Percentiles rank a stretch among this genome's conserved stretches.
Evolutionary conservation across 1,139 yeast genomes (phyloP).

Genomic region (Scheffersomyces illinoinensis): DNA sequence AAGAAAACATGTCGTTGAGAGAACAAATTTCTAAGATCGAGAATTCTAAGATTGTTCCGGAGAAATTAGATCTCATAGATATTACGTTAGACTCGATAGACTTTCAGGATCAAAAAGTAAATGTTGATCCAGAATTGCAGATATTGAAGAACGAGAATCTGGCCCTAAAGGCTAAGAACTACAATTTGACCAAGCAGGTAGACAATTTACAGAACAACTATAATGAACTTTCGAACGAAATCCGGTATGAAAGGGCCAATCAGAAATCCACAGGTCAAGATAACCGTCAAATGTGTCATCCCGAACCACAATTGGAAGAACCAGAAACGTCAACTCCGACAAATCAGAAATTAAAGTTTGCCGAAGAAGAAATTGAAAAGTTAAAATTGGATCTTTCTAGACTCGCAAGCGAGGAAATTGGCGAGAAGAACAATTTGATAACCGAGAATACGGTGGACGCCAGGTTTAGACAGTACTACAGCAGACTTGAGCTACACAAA

Average conservation of each 20-base stretch:
- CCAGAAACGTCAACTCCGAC: background rate
- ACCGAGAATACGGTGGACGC: slow-evolving; percentile 9
- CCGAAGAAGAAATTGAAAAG: slow-evolving; percentile 4
- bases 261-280: background rate
- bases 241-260: slow-evolving; percentile 5
- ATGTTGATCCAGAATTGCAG: background rate
- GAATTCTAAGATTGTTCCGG: background rate
- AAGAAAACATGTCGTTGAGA: background rate
- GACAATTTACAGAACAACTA: slow-evolving; percentile 3
- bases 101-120: background rate
- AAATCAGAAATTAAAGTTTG: slow-evolving; percentile 1
- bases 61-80: background rate
- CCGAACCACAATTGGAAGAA: background rate
- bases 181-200: slow-evolving; percentile 6
- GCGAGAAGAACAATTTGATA: slow-evolving; percentile 7
- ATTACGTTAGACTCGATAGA: background rate
- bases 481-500: slow-evolving; percentile 26
- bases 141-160: slow-evolving; percentile 12
- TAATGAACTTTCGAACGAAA: slow-evolving; percentile 11
- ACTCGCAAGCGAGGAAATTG: slow-evolving; percentile 5
- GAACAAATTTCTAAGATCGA: background rate
- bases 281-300: background rate
- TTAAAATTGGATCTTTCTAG: background rate
- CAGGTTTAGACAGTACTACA: slow-evolving; percentile 25
- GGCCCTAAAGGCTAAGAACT: slow-evolving; percentile 13